These are phyloP conservation scores for Moricandia moricandioides DNA, from an alignment of 345 rosid genomes.

Conservation along the genomic window DNA sequence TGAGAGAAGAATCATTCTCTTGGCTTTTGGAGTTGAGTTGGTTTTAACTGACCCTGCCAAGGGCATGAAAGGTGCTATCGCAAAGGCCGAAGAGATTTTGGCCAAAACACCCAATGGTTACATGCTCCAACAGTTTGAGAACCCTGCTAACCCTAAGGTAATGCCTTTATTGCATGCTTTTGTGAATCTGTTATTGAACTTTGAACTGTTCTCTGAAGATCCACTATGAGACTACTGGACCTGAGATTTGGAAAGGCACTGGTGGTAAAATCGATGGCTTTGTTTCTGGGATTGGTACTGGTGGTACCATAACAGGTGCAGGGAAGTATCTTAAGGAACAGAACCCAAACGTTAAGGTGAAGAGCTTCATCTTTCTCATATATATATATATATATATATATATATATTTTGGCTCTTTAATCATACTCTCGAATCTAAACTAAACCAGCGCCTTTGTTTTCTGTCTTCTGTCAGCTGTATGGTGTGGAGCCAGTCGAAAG, in stretches of 20 bases:
- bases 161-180: neutral
- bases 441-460: neutral
- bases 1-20: neutral
- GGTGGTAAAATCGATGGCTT: slow-evolving; percentile 77
- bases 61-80: neutral
- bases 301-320: slow-evolving; percentile 87
- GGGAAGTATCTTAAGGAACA: slow-evolving; percentile 86
- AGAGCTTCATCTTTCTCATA: neutral
- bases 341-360: slow-evolving; percentile 69
- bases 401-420: neutral
- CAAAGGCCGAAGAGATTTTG: neutral
- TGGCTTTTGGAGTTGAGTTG: neutral
- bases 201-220: slow-evolving; percentile 39
- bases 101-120: neutral
- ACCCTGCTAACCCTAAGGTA: neutral
- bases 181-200: slow-evolving; percentile 2
- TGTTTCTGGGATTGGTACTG: slow-evolving; percentile 93
- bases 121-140: neutral
- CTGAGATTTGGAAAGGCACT: slow-evolving; percentile 86
- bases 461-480: slow-evolving; percentile 49
- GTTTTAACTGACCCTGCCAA: neutral
- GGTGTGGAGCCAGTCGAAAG: slow-evolving; percentile 91
- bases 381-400: no score
- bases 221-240: slow-evolving; percentile 92
- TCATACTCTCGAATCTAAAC: neutral